Evolutionary conservation across 495 filamentous ascomycete genomes (phyloP), one percentile per base, ranked within the genome.

Genomic region (Talaromyces adpressus): DNA sequence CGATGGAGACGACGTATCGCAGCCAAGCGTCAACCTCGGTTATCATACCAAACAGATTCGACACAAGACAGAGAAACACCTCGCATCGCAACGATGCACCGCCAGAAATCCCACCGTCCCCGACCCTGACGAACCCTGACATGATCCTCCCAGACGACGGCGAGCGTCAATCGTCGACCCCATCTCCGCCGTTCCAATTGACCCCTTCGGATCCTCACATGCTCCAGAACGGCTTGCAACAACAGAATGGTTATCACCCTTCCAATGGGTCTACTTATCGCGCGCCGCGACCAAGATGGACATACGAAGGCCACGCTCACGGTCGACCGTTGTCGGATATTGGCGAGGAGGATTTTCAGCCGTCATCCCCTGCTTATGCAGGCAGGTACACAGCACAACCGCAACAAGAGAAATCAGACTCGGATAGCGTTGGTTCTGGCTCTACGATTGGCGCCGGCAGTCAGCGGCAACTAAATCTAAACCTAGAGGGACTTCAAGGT

Each of bases 91-190:
- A 11, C 4, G 60, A 62, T 52, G 60, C 27, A 36, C 60, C 60
- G 23, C 11, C 49, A 29, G 62, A 61, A 30, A 45, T 57, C 61
- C 74, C 80, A 59, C 83, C 86, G 29, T 95, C 91, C 57, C 92
- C 92, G 52, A 94, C 92, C 7, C 77, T 97, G 63, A 92, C 91
- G n/a, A 92, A 95, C 73, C 91, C 91, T 39, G 91, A 94, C 72
- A 92, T 97, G 91, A 95, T 97, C 64, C 80, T 97, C 45, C 92
- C 92, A 41, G 80, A 82, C 59, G 75, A 77, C 49, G 82, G 83
- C 69, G 83, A 87, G 68, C 75, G 78, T 73, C 82, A 87, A 70
- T 81, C 81, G 54, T 79, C 78, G 67, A 77, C 77, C 57, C 77
- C 78, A 39, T 81, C 78, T 62, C 78, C 78, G 27, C 78, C 78